Conservation (phyloP, 2,329 filamentous ascomycete genomes). For the Clarireedia sp. region DNA sequence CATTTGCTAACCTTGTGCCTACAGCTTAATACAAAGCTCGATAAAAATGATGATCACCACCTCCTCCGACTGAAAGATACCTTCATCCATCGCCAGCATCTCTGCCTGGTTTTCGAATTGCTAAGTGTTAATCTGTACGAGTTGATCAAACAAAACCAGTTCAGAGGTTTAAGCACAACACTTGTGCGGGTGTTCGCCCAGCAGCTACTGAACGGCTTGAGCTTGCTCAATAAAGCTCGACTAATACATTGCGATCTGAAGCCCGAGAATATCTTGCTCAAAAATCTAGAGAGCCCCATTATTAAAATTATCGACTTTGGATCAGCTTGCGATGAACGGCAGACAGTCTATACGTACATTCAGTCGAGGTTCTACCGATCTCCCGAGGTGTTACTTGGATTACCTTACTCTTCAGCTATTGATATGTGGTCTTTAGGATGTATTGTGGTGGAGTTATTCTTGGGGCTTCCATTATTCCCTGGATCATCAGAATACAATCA, state of each 20-base stretch:
- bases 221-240: slow-evolving; percentile 88
- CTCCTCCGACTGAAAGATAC: slow-evolving; percentile 91
- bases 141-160: slow-evolving; percentile 98
- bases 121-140: slow-evolving; percentile 97
- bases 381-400: slow-evolving; percentile 86
- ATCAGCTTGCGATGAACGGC: slow-evolving; percentile 93
- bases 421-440: slow-evolving; percentile 99
- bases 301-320: slow-evolving; percentile 99
- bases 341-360: slow-evolving; percentile 98
- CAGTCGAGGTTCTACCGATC: slow-evolving; percentile 97
- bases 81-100: slow-evolving; percentile 94
- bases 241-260: slow-evolving; percentile 98
- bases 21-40: slow-evolving; percentile 92
- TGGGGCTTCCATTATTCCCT: slow-evolving; percentile 88
- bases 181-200: slow-evolving; percentile 96
- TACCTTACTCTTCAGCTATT: slow-evolving; percentile 96
- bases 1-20: slow-evolving; percentile 13
- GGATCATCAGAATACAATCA: slow-evolving; percentile 99
- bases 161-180: slow-evolving; percentile 92
- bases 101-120: slow-evolving; percentile 93
- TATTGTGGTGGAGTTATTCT: slow-evolving; percentile 95
- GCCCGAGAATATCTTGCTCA: slow-evolving; percentile 93
- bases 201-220: slow-evolving; percentile 86
- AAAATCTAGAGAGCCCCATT: slow-evolving; percentile 96
- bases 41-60: slow-evolving; percentile 99